These are phyloP conservation scores for Cudoniella acicularis DNA, from an alignment of 495 filamentous ascomycete species.

Conservation along the genomic window DNA sequence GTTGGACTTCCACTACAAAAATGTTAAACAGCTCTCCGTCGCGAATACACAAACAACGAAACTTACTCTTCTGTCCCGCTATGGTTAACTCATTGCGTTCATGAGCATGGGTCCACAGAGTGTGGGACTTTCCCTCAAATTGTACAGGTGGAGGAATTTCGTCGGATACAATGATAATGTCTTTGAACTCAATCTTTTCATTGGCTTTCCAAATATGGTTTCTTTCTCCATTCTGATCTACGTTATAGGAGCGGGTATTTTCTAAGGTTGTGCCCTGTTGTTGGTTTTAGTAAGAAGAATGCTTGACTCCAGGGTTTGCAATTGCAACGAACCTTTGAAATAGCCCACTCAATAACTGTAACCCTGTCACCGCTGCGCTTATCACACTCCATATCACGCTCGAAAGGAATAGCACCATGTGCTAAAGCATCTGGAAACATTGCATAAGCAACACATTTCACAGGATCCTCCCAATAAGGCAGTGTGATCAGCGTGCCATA, in stretches of 20 bases:
- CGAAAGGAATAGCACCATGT: constrained; percentile 2
- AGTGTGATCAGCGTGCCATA: too few relatives aligned
- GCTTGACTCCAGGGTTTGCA: neutral
- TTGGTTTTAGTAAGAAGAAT: neutral
- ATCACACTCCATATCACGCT: neutral
- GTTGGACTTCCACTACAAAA: too few relatives aligned
- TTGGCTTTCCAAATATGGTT: constrained; percentile 1
- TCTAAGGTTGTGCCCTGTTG: neutral
- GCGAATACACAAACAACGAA: too few relatives aligned
- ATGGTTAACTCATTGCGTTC: constrained; percentile 5
- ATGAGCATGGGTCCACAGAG: constrained; percentile 10
- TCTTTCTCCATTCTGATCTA: neutral
- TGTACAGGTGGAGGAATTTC: constrained; percentile 1
- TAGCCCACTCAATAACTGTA: constrained; percentile 9
- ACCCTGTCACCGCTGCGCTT: neutral
- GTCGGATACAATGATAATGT: constrained; percentile 15
- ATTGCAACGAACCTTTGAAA: constrained; percentile 4
- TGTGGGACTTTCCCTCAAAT: constrained; percentile 6
- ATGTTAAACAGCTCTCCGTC: too few relatives aligned
- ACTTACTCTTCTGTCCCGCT: too few relatives aligned
- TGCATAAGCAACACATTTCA: neutral
- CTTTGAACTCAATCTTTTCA: constrained; percentile 4
- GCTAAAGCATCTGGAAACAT: neutral
- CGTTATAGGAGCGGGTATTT: neutral
- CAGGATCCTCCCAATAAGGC: too few relatives aligned